Evolutionary conservation across 2,329 filamentous ascomycete genomes (phyloP).

Genomic region (Cercospora canescens): DNA sequence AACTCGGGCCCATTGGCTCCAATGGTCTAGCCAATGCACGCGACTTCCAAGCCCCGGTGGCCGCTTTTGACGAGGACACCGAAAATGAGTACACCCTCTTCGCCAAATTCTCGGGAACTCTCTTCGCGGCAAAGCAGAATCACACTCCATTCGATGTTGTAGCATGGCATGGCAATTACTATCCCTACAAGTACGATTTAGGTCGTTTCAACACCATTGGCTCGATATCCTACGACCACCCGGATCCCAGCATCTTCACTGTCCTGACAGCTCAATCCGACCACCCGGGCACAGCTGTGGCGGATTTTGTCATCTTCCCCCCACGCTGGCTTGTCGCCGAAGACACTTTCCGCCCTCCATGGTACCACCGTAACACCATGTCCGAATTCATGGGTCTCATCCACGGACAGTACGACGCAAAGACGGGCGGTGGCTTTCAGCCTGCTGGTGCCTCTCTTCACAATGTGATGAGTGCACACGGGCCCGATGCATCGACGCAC

Average conservation of each 20-base stretch:
- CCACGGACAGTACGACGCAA: constrained; percentile 59
- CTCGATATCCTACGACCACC: constrained; percentile 62
- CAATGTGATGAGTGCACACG: constrained; percentile 46
- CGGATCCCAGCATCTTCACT: constrained; percentile 66
- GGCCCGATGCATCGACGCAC: constrained; percentile 59
- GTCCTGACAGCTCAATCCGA: constrained; percentile 64
- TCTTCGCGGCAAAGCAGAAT: constrained; percentile 61
- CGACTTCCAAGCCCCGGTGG: constrained; percentile 65
- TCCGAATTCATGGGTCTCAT: constrained; percentile 66
- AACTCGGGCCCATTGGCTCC: constrained; percentile 65
- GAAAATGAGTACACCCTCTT: constrained; percentile 58
- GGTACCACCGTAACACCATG: constrained; percentile 71
- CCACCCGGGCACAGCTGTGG: constrained; percentile 56
- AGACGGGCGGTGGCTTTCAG: constrained; percentile 57
- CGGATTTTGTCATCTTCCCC: constrained; percentile 73
- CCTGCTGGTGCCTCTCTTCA: constrained; percentile 60
- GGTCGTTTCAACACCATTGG: constrained; percentile 60
- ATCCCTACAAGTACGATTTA: constrained; percentile 60
- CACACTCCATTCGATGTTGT: constrained; percentile 72
- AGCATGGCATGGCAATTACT: constrained; percentile 71
- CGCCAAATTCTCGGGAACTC: constrained; percentile 62
- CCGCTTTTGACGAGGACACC: constrained; percentile 57
- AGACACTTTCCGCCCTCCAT: constrained; percentile 70
- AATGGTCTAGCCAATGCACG: constrained; percentile 66
- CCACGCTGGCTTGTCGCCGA: constrained; percentile 70